Base-by-base conservation (phyloP, 495 filamentous ascomycete genomes). In the Penicillium coffeae region DNA sequence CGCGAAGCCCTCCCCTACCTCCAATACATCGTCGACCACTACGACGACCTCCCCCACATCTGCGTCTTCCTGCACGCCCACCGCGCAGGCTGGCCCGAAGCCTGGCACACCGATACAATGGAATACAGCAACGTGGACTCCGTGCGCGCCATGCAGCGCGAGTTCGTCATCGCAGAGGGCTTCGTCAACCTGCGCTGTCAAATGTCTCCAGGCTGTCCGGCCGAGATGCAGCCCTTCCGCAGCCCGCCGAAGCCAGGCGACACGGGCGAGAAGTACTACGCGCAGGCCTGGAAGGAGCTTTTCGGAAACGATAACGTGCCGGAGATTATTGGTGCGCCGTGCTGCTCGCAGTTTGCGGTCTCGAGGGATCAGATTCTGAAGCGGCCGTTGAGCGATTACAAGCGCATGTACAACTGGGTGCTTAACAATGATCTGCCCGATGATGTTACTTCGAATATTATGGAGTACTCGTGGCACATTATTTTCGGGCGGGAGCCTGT, bases 291-390 rank as follows among this genome's bases (percentile, higher is more conserved):
- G 70, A 46, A 64, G 51, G 68, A 69, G 49, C 41, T 78, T 5
- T 76, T 75, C 50, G 53, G 56, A 38, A 69, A 69, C 25, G 63
- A 51, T 57, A 49, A 74, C 0, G 65, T 79, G 2, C 78, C 80
- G 8, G 60, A 68, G 3, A 51, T 66, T 1, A 64, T 87, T 3
- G 79, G 63, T 0, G 74, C 69, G 1, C 68, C 79, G 3, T 88
- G 85, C 55, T 88, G 84, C 60, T 79, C 82, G 47, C 85, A 88
- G 62, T 88, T 88, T 47, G 84, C 80, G 1, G 83, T 87, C 2
- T 77, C 78, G 9, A 59, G 74, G 12, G 76, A 79, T 0, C 71
- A 73, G 47, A 69, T 88, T 0, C 62, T 59, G 0, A 55, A 64
- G 42, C 72, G 81, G 16, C 55, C 78, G 15, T 54, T 60, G 36